phyloP scores from a whole-genome alignment of 1,284 basidiomycete genomes.

The Ustilago trichophora region DNA sequence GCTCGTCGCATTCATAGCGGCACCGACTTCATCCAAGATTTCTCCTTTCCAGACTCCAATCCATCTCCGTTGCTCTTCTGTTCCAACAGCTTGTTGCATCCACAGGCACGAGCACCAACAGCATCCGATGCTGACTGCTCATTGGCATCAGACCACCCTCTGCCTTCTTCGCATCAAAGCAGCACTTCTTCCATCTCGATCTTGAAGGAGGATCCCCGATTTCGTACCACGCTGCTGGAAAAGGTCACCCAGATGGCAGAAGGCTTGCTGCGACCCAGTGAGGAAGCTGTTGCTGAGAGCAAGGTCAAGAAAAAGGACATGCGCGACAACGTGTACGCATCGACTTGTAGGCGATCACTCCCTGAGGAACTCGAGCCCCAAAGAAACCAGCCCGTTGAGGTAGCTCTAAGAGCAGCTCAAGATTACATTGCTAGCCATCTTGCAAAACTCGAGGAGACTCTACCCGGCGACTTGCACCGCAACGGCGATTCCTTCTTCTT shows the following conservation, averaged over 20 bases:
- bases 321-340: too few relatives aligned
- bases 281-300: background rate
- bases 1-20: slow-evolving; percentile 3
- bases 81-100: background rate
- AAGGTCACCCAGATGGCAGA: background rate
- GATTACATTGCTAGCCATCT: too few relatives aligned
- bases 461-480: too few relatives aligned
- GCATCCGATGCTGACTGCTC: background rate
- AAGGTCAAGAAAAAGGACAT: background rate
- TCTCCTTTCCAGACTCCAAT: background rate
- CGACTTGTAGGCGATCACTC: too few relatives aligned
- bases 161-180: background rate
- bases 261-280: background rate
- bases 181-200: background rate
- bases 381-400: background rate
- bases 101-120: background rate
- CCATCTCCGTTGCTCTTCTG: background rate
- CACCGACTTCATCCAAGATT: slow-evolving; percentile 3
- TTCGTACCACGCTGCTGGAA: background rate
- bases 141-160: background rate
- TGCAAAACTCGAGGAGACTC: too few relatives aligned
- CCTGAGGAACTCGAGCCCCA: too few relatives aligned
- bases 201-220: background rate
- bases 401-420: too few relatives aligned
- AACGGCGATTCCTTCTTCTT: background rate